phyloP scores from a whole-genome alignment of 441 rosid species.

The Euphorbia corollata region DNA sequence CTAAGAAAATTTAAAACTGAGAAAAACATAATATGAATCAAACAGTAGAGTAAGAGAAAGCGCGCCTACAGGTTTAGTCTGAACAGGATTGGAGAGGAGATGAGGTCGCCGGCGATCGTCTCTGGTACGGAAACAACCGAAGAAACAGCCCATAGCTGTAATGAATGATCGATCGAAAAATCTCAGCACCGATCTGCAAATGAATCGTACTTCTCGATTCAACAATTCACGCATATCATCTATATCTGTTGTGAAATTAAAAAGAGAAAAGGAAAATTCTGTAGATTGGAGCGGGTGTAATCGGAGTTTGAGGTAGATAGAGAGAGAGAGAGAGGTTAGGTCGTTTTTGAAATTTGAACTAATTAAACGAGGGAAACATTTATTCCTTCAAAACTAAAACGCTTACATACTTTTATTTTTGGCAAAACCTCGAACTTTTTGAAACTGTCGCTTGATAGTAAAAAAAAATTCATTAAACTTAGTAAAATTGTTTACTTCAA shows the following conservation, averaged over 20 bases:
- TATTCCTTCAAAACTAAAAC: constrained; percentile 11
- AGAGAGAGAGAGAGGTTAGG: constrained; percentile 27
- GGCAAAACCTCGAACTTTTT: no score
- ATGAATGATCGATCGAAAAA: constrained; percentile 38
- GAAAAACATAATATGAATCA: not conserved
- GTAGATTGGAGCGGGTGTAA: constrained; percentile 6
- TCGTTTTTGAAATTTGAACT: constrained; percentile 47
- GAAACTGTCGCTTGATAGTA: no score
- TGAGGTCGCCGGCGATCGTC: constrained; percentile 25
- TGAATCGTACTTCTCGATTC: constrained; percentile 27
- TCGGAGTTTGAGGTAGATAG: constrained; percentile 10
- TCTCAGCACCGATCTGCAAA: constrained; percentile 36
- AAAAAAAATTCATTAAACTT: no score
- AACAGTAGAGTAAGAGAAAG: not conserved
- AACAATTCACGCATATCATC: constrained; percentile 37
- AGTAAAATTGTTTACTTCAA: no score
- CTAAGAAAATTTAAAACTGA: not conserved
- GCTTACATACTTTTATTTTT: no score
- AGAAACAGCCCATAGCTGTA: constrained; percentile 67
- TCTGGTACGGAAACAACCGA: constrained; percentile 62
- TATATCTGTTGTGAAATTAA: not conserved
- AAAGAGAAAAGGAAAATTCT: not conserved
- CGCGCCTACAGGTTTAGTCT: constrained; percentile 23
- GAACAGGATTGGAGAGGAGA: constrained; percentile 24
- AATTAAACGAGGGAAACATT: constrained; percentile 38